Evolutionary conservation across 805 yeast genomes (phyloP).

Genomic region (Yarrowia sp.): DNA sequence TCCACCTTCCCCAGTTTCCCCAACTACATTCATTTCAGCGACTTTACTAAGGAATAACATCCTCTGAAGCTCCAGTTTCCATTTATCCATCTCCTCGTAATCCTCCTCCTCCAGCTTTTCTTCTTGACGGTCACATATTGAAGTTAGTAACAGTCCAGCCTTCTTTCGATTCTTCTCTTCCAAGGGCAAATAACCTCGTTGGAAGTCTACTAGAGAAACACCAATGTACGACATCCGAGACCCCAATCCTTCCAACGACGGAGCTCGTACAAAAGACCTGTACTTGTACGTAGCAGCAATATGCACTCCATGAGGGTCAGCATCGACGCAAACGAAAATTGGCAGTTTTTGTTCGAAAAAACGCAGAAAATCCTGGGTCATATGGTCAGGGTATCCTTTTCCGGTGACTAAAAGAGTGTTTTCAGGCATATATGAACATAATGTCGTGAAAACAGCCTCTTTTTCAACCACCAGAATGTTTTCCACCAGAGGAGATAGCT

Average conservation of each 20-base stretch:
- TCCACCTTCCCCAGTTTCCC: conserved; percentile 16
- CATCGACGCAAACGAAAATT: conserved; percentile 53
- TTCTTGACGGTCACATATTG: not conserved
- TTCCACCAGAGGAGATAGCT: not conserved
- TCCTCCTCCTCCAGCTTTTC: not conserved
- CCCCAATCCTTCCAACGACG: not conserved
- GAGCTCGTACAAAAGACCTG: conserved; percentile 31
- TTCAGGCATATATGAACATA: conserved; percentile 33
- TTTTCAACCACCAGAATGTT: conserved; percentile 47
- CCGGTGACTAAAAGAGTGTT: conserved; percentile 51
- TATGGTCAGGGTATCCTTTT: conserved; percentile 63
- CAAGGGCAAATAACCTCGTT: conserved; percentile 37
- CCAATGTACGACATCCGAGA: conserved; percentile 42
- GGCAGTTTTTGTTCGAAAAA: conserved; percentile 40
- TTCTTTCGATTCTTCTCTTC: conserved; percentile 37
- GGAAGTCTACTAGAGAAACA: conserved; percentile 44
- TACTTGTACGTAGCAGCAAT: conserved; percentile 45
- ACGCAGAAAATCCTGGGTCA: conserved; percentile 48
- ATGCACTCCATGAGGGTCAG: conserved; percentile 63
- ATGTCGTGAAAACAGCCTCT: conserved; percentile 46
- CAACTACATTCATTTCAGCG: conserved; percentile 55
- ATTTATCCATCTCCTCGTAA: conserved; percentile 20
- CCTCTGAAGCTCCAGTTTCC: conserved; percentile 52
- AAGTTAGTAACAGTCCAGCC: conserved; percentile 31
- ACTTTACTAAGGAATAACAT: conserved; percentile 52